Evolutionary conservation across 306 rosid species (phyloP), one percentile per base, ranked within the genome.

Genomic region (Prinsepia uniflora): DNA sequence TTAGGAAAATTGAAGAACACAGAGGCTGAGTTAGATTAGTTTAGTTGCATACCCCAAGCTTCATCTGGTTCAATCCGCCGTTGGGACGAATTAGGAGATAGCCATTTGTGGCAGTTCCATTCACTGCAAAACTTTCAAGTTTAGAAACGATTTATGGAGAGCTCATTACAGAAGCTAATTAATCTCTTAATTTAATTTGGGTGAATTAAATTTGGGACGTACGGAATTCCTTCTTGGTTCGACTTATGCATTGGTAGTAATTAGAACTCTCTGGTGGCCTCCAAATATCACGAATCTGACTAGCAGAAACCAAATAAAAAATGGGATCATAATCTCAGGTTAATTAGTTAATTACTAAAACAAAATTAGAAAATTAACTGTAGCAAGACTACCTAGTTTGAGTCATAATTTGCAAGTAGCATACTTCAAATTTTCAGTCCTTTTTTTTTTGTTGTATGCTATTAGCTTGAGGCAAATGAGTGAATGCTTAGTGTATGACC

Each of bases 1-100:
- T 24, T 56, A 0, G 45, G 4, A 43, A 59, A 13, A 13, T 59
- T 11, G 24, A 15, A 40, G 53, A 24, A 22, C 41, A 63, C 1
- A 10, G 7, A 30, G 24, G 49, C 18, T 57, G 17, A 45, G 57
- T 30, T 7, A 12, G 7, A 11, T 5, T 8, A 5, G 6, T 19
- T 24, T 24, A 24, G 30, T 24, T 14, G 18, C 80, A 0, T 81
- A 90, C 94, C 66, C 96, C 96, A 0, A 78, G 71, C 80, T 76
- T 90, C 96, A 90, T 90, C 70, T 90, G 96, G 83, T 90, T 90
- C 72, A 90, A 76, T 18, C 94, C 96, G 58, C 96, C 96, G 42
- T 90, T 90, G 42, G 91, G 81, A 2, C 76, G 81, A 54, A 82
- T 65, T 30, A 87, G 18, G 65, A 90, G 63, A 76, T 75, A 90